Percentiles rank a stretch among this genome's conserved stretches.
Conservation (phyloP, 1,284 basidiomycete genomes). For the Schizophyllum amplum region DNA sequence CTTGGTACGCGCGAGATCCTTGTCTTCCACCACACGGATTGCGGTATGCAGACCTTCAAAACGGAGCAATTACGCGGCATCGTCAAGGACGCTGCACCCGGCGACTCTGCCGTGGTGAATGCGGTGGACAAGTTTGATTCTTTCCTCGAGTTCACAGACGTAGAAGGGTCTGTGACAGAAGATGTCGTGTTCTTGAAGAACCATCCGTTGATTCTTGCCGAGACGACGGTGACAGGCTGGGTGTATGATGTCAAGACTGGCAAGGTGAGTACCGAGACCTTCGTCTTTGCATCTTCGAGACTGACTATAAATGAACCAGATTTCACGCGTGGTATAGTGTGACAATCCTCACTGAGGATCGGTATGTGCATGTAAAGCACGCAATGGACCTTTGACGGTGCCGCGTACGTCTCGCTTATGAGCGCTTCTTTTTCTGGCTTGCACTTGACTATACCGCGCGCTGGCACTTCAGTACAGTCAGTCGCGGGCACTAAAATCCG, state of each 20-base stretch:
- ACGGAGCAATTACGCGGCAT: constrained; percentile 41
- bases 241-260: constrained; percentile 56
- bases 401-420: too few species aligned
- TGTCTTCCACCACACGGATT: constrained; percentile 59
- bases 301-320: neutral
- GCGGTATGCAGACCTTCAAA: constrained; percentile 59
- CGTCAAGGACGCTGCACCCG: constrained; percentile 40
- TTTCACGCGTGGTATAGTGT: neutral
- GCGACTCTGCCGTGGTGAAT: constrained; percentile 25
- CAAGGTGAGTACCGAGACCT: constrained; percentile 32
- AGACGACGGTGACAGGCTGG: constrained; percentile 53
- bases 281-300: neutral
- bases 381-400: too few species aligned
- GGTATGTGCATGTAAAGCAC: too few species aligned
- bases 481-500: too few species aligned
- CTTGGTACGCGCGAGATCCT: constrained; percentile 60
- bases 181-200: constrained; percentile 51
- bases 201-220: constrained; percentile 46
- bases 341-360: neutral
- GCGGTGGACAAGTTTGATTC: constrained; percentile 41
- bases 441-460: too few species aligned
- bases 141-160: constrained; percentile 46
- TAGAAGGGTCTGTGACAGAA: constrained; percentile 45
- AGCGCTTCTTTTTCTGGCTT: too few species aligned
- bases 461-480: too few species aligned